Evolutionary conservation across 1,284 basidiomycete species (phyloP).

Genomic region (Moesziomyces sp.): DNA sequence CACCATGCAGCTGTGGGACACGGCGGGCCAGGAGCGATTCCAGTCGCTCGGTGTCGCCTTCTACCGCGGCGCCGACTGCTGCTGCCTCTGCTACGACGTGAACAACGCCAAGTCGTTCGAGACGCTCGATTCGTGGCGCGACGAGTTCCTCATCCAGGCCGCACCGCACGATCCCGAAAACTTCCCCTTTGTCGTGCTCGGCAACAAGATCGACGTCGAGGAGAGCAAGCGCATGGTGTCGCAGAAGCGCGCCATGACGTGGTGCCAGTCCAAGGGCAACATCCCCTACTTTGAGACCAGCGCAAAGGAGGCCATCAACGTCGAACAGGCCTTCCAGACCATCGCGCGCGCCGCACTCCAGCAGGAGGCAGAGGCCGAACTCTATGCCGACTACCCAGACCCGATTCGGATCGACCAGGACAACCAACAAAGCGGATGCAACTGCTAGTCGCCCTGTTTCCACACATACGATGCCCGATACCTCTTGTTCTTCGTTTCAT

Average conservation of each 20-base stretch:
- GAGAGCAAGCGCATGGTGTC: conserved; percentile 98
- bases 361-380: conserved; percentile 94
- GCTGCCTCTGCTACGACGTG: conserved; percentile 93
- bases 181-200: conserved; percentile 90
- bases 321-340: conserved; percentile 99
- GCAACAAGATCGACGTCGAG: conserved; percentile 99
- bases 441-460: conserved; percentile 73
- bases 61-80: conserved; percentile 99
- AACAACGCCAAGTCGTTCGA: conserved; percentile 99
- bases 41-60: conserved; percentile 98
- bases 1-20: conserved; percentile 99
- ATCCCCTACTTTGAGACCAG: conserved; percentile 99
- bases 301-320: conserved; percentile 99
- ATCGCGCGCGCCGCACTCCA: conserved; percentile 98
- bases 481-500: conserved; percentile 14
- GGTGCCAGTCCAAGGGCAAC: conserved; percentile 99
- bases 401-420: conserved; percentile 97
- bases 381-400: conserved; percentile 98
- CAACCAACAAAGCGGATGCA: conserved; percentile 89
- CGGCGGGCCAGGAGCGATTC: conserved; percentile 98
- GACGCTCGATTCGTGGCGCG: conserved; percentile 71
- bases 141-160: conserved; percentile 74
- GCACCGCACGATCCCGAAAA: conserved; percentile 98
- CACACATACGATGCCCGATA: not conserved
- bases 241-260: conserved; percentile 99